phyloP scores from a whole-genome alignment of 805 yeast genomes.

The Suhomyces sp. region DNA sequence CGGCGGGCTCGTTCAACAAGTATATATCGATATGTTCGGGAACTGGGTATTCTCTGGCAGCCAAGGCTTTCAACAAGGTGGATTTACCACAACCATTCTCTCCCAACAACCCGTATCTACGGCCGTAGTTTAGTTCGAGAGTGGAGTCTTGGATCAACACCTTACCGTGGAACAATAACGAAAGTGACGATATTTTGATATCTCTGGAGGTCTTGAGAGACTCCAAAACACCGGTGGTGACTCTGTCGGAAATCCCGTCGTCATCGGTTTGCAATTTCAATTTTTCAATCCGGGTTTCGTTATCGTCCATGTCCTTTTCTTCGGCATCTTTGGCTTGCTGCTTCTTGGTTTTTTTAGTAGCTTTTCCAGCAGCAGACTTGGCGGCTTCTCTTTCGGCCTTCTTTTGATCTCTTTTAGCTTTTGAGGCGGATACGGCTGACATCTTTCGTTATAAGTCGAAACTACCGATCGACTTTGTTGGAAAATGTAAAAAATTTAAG shows the following conservation, averaged over 20 bases:
- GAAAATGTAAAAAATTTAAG: neutral
- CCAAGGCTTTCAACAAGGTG: conserved; percentile 87
- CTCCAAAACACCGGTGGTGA: conserved; percentile 93
- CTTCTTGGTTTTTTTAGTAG: conserved; percentile 61
- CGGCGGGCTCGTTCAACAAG: conserved; percentile 96
- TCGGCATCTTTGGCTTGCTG: conserved; percentile 53
- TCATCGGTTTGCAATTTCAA: conserved; percentile 91
- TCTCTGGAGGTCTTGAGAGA: conserved; percentile 90
- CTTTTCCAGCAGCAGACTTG: conserved; percentile 63
- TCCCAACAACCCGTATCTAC: conserved; percentile 96
- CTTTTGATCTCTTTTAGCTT: conserved; percentile 98
- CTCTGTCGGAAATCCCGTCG: conserved; percentile 94
- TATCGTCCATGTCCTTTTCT: conserved; percentile 53
- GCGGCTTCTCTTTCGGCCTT: conserved; percentile 60
- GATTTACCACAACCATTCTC: conserved; percentile 99
- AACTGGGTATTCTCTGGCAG: conserved; percentile 94
- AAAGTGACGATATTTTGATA: conserved; percentile 84
- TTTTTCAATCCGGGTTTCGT: conserved; percentile 75
- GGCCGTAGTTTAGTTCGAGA: conserved; percentile 92
- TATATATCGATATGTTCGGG: conserved; percentile 91
- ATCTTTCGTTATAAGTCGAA: conserved; percentile 12
- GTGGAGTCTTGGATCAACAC: conserved; percentile 90
- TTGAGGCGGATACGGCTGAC: conserved; percentile 75
- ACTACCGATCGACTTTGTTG: neutral
- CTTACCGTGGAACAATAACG: conserved; percentile 95